Conservation (phyloP, 2,329 filamentous ascomycete genomes). For the Pseudogymnoascus sp. region DNA sequence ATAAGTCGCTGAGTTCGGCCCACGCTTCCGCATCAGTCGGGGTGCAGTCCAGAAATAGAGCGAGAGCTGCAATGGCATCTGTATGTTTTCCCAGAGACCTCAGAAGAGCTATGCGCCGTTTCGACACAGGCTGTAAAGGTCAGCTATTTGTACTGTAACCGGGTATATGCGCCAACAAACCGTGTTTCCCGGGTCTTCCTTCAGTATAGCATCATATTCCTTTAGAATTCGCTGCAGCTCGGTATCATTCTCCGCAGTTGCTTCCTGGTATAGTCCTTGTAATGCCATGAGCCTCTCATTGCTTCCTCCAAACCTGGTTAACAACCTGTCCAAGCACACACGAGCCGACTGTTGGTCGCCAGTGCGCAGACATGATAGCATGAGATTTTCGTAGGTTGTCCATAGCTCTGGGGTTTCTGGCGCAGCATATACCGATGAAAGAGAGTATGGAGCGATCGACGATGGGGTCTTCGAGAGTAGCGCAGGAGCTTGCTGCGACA, state of each 20-base stretch:
- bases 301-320: constrained; percentile 67
- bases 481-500: constrained; percentile 53
- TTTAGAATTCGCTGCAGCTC: constrained; percentile 63
- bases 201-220: constrained; percentile 69
- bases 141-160: constrained; percentile 23
- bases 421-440: constrained; percentile 45
- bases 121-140: constrained; percentile 62
- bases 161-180: constrained; percentile 40
- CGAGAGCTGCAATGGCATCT: constrained; percentile 69
- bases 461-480: constrained; percentile 48
- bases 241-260: constrained; percentile 57
- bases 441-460: constrained; percentile 45
- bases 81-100: constrained; percentile 59
- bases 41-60: constrained; percentile 68
- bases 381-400: constrained; percentile 77
- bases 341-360: constrained; percentile 74
- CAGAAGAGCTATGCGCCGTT: constrained; percentile 74
- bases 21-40: constrained; percentile 90
- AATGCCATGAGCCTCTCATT: constrained; percentile 86
- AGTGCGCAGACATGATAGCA: constrained; percentile 75
- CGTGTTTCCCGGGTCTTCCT: constrained; percentile 69
- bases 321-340: constrained; percentile 65
- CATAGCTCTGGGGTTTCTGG: constrained; percentile 73
- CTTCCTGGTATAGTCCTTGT: constrained; percentile 76
- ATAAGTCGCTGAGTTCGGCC: constrained; percentile 84